These are phyloP conservation scores for Mesotaenium endlicherianum DNA, from an alignment of 139 green algal genomes.

Conservation along the genomic window DNA sequence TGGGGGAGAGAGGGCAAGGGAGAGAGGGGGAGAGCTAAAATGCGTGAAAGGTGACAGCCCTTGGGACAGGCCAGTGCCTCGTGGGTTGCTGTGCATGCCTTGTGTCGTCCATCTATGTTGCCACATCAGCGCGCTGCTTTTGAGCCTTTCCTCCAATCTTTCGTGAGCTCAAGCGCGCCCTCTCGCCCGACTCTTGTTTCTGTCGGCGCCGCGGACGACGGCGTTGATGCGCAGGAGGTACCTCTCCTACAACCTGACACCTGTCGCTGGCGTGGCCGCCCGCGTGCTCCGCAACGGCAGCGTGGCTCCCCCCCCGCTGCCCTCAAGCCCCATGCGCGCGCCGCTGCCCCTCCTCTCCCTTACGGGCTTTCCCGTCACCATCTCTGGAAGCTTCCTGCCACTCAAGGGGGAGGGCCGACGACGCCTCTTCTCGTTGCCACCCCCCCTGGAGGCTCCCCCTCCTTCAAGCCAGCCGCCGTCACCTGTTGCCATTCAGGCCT, in stretches of 20 bases:
- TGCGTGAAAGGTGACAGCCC: too few relatives aligned
- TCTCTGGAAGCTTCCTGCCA: constrained; percentile 11
- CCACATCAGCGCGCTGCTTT: too few relatives aligned
- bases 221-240: too few relatives aligned
- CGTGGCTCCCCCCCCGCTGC: neutral
- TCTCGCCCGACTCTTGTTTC: too few relatives aligned
- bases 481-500: neutral
- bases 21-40: too few relatives aligned
- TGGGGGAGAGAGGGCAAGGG: too few relatives aligned
- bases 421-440: neutral
- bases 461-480: neutral
- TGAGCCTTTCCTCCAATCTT: too few relatives aligned
- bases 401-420: neutral
- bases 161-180: too few relatives aligned
- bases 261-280: constrained; percentile 32
- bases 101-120: too few relatives aligned
- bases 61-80: too few relatives aligned
- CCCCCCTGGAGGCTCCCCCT: neutral
- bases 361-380: neutral
- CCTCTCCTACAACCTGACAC: constrained; percentile 21
- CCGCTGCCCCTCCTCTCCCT: constrained; percentile 1
- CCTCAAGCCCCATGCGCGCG: neutral
- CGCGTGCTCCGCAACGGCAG: constrained; percentile 32
- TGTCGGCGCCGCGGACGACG: too few relatives aligned
- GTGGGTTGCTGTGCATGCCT: too few relatives aligned